Base-by-base conservation (phyloP, 1,139 yeast genomes). In the Blastobotrys elegans region DNA sequence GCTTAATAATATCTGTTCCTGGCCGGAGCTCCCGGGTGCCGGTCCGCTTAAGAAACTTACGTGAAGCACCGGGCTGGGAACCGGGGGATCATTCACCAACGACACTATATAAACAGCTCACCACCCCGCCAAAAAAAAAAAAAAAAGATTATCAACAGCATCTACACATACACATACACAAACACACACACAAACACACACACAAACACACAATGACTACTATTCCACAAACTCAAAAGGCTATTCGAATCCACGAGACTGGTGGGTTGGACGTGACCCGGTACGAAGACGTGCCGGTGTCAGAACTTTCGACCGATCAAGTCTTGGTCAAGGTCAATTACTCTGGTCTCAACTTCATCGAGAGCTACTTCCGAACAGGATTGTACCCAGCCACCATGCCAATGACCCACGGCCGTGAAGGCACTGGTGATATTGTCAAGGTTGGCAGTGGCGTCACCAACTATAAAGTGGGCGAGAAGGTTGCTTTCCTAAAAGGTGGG, bases 341-440 rank as follows among this genome's bases (percentile, higher is more conserved):
- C 57, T 74, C 88, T 4, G 97, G 97, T 20, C 70, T 89, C 58
- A 89, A 89, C 59, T 85, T 79, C 70, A 84, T 88, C 55, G 96
- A 89, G 59, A 73, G 80, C 2, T 89, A 89, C 67, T 86, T 84
- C 70, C 76, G 97, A 60, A 75, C 70, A 46, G 96, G 96, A 2
- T 59, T 82, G 5, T 89, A 88, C 60, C 83, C 86, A 3, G 61
- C 72, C 2, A 7, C n/a, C 13, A 64, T 71, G 41, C 97, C 97
- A 0, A 72, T 71, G 50, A 68, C 78, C 34, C 71, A 85, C 36
- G 97, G 97, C n/a, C 73, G 89, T 50, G 96, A 89, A 64, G 96
- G 90, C 2, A 71, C 84, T 32, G 97, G 96, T 30, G 75, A 67
- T 16, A 78, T 89, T 42, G 92, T 75, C 32, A 78, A 82, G 17